Conservation (phyloP, 805 yeast species). For the Saccharomyces paradoxus region DNA sequence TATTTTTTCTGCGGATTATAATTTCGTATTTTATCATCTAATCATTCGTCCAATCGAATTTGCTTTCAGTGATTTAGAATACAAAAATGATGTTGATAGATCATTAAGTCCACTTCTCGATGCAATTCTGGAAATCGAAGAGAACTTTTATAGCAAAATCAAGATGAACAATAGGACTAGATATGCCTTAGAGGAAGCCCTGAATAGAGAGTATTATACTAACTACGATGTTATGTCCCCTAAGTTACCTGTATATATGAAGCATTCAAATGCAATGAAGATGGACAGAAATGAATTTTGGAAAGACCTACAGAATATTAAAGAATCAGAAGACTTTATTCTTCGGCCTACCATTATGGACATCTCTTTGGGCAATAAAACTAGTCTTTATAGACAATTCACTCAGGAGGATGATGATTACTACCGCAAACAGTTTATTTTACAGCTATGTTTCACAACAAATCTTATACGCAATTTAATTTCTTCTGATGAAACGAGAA, state of each 20-base stretch:
- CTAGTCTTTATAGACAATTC: slow-evolving; percentile 17
- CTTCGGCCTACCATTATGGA: slow-evolving; percentile 20
- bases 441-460: slow-evolving; percentile 18
- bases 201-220: slow-evolving; percentile 14
- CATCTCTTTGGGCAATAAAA: slow-evolving; percentile 14
- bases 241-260: slow-evolving; percentile 12
- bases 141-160: slow-evolving; percentile 14
- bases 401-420: slow-evolving; percentile 16
- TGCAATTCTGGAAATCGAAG: slow-evolving; percentile 18
- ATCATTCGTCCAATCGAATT: slow-evolving; percentile 18
- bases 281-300: slow-evolving; percentile 11
- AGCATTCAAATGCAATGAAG: slow-evolving; percentile 7
- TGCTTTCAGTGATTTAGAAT: slow-evolving; percentile 9
- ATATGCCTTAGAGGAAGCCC: slow-evolving; percentile 7
- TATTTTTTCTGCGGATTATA: slow-evolving; percentile 16
- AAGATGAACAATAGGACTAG: slow-evolving; percentile 8
- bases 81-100: slow-evolving; percentile 14
- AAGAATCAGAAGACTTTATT: slow-evolving; percentile 1
- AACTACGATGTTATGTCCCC: slow-evolving; percentile 8
- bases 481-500: slow-evolving; percentile 12
- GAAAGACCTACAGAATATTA: slow-evolving; percentile 4
- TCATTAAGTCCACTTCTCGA: slow-evolving; percentile 13
- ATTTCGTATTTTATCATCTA: slow-evolving; percentile 14
- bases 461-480: slow-evolving; percentile 12
- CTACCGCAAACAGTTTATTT: slow-evolving; percentile 24